These are phyloP conservation scores for Marasmius fiardii DNA, from an alignment of 1,284 basidiomycete genomes.

Conservation along the genomic window DNA sequence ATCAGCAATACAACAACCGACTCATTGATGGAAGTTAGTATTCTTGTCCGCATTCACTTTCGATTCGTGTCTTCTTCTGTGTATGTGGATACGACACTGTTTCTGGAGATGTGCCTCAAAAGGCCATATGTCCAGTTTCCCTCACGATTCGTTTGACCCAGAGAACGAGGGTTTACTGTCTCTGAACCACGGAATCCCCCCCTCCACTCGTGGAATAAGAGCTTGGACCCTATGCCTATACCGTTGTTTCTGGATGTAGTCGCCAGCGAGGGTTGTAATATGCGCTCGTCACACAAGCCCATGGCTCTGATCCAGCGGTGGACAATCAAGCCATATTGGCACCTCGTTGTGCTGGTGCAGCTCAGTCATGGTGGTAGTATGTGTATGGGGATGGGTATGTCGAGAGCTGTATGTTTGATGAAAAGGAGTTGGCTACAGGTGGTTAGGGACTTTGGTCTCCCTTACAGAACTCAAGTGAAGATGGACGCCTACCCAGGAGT, in stretches of 20 bases:
- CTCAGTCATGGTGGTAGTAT: background rate
- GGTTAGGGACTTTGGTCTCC: background rate
- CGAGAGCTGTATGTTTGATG: background rate
- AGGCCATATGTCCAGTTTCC: background rate
- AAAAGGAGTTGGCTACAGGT: background rate
- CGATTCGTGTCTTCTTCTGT: slow-evolving; percentile 30
- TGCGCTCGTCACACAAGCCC: background rate
- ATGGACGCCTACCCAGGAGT: background rate
- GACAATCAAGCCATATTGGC: background rate
- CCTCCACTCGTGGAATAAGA: background rate
- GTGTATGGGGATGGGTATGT: background rate
- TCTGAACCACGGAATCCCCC: slow-evolving; percentile 20
- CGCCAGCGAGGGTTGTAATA: background rate
- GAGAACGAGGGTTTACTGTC: slow-evolving; percentile 35
- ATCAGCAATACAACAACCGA: slow-evolving; percentile 94
- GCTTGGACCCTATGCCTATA: background rate
- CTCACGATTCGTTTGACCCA: slow-evolving; percentile 23
- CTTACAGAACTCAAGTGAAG: background rate
- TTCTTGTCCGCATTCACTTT: slow-evolving; percentile 43
- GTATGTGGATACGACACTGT: slow-evolving; percentile 17
- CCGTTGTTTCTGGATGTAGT: background rate
- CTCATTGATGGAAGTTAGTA: slow-evolving; percentile 99
- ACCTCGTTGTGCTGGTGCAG: background rate
- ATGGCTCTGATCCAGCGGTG: background rate
- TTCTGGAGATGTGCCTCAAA: background rate